Evolutionary conservation across 257 asterid genomes (phyloP).

Genomic region (Paraleonurus japonicus): DNA sequence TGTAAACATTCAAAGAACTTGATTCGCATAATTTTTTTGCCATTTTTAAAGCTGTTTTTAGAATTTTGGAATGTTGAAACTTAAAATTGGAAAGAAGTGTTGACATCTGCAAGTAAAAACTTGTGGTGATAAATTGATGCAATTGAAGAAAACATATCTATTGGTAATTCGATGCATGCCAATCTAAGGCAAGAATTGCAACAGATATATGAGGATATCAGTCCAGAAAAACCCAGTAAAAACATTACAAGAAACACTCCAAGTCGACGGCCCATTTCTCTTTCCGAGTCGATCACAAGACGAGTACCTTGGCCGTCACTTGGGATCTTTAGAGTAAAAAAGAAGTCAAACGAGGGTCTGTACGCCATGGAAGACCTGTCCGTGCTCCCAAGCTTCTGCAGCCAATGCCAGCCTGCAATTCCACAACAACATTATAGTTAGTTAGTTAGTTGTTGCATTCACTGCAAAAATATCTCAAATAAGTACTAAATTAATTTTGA

Average conservation of each 20-base stretch:
- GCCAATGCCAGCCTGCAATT: constrained; percentile 75
- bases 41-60: too few relatives aligned
- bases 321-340: constrained; percentile 63
- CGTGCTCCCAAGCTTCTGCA: constrained; percentile 94
- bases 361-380: constrained; percentile 67
- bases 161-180: neutral
- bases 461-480: neutral
- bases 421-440: neutral
- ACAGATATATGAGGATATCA: constrained; percentile 51
- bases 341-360: constrained; percentile 66
- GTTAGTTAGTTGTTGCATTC: constrained; percentile 16
- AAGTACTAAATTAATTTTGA: neutral
- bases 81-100: neutral
- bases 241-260: constrained; percentile 46
- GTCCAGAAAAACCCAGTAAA: constrained; percentile 55
- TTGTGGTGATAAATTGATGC: neutral
- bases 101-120: neutral
- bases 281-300: constrained; percentile 19
- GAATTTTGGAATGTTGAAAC: neutral
- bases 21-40: too few relatives aligned
- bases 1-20: too few relatives aligned
- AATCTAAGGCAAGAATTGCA: constrained; percentile 38
- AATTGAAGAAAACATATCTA: neutral
- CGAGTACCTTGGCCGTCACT: constrained; percentile 32
- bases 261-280: constrained; percentile 37